Evolutionary conservation across 768 basidiomycete species (phyloP).

Genomic region (Mycena belliarum): DNA sequence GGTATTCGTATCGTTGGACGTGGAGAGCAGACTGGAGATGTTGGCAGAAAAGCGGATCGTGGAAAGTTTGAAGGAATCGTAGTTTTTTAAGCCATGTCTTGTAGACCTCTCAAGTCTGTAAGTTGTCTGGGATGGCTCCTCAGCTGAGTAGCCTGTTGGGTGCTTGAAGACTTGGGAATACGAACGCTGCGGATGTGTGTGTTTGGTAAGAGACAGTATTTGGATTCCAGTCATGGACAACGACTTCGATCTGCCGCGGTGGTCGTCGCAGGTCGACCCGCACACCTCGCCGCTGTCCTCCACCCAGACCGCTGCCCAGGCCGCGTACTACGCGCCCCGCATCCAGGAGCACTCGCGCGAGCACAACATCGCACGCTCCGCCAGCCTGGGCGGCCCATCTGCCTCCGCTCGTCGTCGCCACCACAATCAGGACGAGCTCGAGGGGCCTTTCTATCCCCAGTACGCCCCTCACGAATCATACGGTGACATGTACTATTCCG

Average conservation of each 20-base stretch:
- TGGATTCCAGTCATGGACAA: neutral
- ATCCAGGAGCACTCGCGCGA: slow-evolving; percentile 38
- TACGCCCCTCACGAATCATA: slow-evolving; percentile 39
- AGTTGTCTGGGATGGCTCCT: too few species aligned
- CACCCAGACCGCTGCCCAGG: slow-evolving; percentile 51
- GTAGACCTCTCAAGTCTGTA: too few species aligned
- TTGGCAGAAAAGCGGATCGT: slow-evolving; percentile 66
- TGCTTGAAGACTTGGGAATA: too few species aligned
- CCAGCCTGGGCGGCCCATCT: slow-evolving; percentile 38
- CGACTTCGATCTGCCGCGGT: slow-evolving; percentile 53
- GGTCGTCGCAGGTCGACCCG: slow-evolving; percentile 64
- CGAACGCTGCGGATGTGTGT: too few species aligned
- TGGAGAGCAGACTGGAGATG: slow-evolving; percentile 49
- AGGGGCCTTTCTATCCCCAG: slow-evolving; percentile 18
- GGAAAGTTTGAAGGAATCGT: slow-evolving; percentile 23
- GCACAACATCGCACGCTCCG: slow-evolving; percentile 45
- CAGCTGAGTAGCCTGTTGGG: too few species aligned
- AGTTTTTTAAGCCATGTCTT: too few species aligned
- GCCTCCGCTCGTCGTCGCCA: slow-evolving; percentile 14
- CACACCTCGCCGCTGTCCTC: slow-evolving; percentile 31
- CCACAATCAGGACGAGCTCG: slow-evolving; percentile 25
- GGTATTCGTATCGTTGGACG: slow-evolving; percentile 61
- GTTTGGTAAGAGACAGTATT: too few species aligned
- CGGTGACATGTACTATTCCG: slow-evolving; percentile 54
- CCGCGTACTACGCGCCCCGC: slow-evolving; percentile 51